Conservation (phyloP, 495 filamentous ascomycete species). For the Penicillium cinerascens region DNA sequence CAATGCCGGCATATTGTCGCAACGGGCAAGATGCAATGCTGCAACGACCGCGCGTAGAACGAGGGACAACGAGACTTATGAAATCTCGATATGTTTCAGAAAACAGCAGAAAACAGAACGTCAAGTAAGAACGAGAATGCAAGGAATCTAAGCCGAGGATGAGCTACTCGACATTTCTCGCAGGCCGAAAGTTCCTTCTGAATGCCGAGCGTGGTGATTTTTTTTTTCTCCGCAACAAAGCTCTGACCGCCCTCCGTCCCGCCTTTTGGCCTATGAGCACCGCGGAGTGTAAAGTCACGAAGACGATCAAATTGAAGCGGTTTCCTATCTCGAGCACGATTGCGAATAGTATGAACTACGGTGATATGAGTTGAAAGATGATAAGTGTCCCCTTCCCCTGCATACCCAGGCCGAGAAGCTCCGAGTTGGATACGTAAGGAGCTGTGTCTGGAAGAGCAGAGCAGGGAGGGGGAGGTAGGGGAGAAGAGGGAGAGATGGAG, state of each 20-base stretch:
- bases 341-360: not conserved
- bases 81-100: not conserved
- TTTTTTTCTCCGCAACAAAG: not conserved
- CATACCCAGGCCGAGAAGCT: not conserved
- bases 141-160: not conserved
- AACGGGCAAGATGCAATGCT: not conserved
- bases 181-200: not conserved
- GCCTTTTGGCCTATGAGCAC: not conserved
- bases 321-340: no score
- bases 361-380: not conserved
- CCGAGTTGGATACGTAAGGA: not conserved
- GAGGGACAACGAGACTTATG: not conserved
- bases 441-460: not conserved
- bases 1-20: constrained; percentile 40
- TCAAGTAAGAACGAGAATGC: not conserved
- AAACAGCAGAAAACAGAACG: not conserved
- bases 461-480: no score
- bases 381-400: not conserved
- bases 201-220: not conserved
- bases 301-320: no score
- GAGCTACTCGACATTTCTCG: not conserved
- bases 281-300: no score
- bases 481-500: no score
- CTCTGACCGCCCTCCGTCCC: not conserved
- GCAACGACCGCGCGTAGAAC: not conserved